phyloP scores from a whole-genome alignment of 1,139 yeast species.

The Geotrichum restrictum region DNA sequence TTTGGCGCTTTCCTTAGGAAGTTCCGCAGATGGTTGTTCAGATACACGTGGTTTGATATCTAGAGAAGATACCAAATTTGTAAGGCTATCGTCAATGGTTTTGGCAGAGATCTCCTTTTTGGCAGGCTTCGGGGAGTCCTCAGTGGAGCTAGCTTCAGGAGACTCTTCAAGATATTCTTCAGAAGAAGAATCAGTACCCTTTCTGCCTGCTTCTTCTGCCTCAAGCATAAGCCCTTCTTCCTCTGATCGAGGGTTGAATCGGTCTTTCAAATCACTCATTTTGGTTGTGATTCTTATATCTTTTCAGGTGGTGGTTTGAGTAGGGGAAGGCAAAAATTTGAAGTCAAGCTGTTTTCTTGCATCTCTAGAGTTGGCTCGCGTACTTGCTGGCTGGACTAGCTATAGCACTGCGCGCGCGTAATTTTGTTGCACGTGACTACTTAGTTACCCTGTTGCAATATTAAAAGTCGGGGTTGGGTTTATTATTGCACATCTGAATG shows the following conservation, averaged over 20 bases:
- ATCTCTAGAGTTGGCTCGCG: too few relatives aligned
- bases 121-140: background rate
- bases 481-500: too few relatives aligned
- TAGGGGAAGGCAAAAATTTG: background rate
- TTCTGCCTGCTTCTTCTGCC: constrained; percentile 14
- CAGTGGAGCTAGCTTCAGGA: background rate
- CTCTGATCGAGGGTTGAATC: constrained; percentile 20
- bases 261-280: constrained; percentile 10
- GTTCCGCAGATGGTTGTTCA: constrained; percentile 1
- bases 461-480: too few relatives aligned
- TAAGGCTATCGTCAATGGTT: constrained; percentile 11
- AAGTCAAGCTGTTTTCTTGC: too few relatives aligned
- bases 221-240: constrained; percentile 19
- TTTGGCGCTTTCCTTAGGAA: too few relatives aligned
- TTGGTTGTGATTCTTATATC: background rate
- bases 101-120: background rate
- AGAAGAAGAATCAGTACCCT: constrained; percentile 7
- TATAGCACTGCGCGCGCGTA: too few relatives aligned
- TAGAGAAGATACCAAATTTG: constrained; percentile 8
- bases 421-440: too few relatives aligned
- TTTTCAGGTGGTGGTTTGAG: background rate
- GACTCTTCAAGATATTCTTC: background rate
- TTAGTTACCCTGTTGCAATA: too few relatives aligned
- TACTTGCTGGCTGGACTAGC: too few relatives aligned
- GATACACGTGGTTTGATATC: constrained; percentile 6